Evolutionary conservation across 2,329 filamentous ascomycete genomes (phyloP), one percentile per base, ranked within the genome.

Genomic region (Mycogone perniciosa): DNA sequence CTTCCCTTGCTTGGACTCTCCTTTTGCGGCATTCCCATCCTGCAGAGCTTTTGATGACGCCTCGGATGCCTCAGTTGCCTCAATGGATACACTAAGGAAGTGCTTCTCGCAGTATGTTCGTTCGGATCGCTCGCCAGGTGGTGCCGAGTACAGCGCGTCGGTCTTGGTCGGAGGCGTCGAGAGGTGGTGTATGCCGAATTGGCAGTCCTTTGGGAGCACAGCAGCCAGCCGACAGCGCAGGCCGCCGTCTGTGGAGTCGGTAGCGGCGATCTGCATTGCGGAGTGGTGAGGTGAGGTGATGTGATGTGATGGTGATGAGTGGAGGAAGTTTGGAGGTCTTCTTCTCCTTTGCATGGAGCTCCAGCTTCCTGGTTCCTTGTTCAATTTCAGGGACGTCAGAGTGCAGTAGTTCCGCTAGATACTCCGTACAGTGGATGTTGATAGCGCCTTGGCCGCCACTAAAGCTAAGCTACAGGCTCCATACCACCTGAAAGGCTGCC

Each of bases 31-130:
- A 7, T 13, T 56, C 4, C 59, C 56, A 44, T 69, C 64, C 29
- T 60, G 58, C 7, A 50, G 50, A 31, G 59, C 56, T 11, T 56
- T 57, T 20, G 56, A 61, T 1, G 58, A 5, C 33, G 51, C 11
- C 2, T 44, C 30, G 3, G 46, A 6, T 8, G 59, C 52, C 1
- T 39, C 33, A 13, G 38, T 31, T 11, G 59, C 56, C 35, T 72
- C 64, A 53, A 81, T 72, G 4, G 79, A 77, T 26, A 81, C 62
- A 37, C 76, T 71, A 6, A 83, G 71, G 56, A 83, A 95, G 65
- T 99, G 93, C 43, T 81, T 90, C 67, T 96, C 89, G 71, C 88
- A 86, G 60, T 85, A 92, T 0, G 93, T 99, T 58, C 81, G 77
- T 63, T 95, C 86, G 7, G 86, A 79, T 40, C 80, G 79, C 56